Evolutionary conservation across 345 rosid genomes (phyloP).

Genomic region (thale cress (Arabidopsis thaliana)): DNA sequence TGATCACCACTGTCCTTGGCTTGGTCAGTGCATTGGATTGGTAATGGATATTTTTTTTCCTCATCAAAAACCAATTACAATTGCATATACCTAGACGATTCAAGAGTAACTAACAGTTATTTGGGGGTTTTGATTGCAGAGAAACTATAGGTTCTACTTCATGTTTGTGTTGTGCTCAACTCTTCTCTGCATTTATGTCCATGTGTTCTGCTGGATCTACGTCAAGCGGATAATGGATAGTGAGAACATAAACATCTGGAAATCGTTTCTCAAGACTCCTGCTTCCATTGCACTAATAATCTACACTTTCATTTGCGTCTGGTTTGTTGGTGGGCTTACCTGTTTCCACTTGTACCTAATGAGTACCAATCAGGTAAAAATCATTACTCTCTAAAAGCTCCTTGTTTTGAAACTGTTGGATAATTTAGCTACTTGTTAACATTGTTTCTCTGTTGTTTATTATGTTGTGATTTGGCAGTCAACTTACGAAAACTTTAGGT

Average conservation of each 20-base stretch:
- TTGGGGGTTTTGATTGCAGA: conserved; percentile 59
- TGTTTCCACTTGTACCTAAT: conserved; percentile 86
- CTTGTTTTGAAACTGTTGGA: background rate
- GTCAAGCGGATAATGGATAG: conserved; percentile 67
- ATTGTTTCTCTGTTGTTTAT: conserved; percentile 27
- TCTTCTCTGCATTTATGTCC: conserved; percentile 83
- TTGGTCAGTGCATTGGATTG: conserved; percentile 98
- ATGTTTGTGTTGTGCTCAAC: conserved; percentile 77
- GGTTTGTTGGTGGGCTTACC: conserved; percentile 97
- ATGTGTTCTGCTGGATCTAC: conserved; percentile 89
- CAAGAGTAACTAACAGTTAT: conserved; percentile 16
- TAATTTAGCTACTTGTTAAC: conserved; percentile 25
- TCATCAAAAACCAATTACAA: background rate
- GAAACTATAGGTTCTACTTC: conserved; percentile 96
- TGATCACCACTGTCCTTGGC: conserved; percentile 99
- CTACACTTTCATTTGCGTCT: conserved; percentile 70
- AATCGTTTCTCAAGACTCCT: conserved; percentile 79
- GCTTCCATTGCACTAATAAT: conserved; percentile 81
- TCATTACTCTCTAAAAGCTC: conserved; percentile 13
- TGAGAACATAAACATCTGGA: conserved; percentile 74
- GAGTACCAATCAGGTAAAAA: conserved; percentile 82
- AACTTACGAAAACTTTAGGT: conserved; percentile 89
- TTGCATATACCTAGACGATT: background rate
- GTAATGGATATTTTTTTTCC: conserved; percentile 52
- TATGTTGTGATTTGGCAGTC: conserved; percentile 63